Evolutionary conservation across 345 rosid genomes (phyloP).

Genomic region (Brassica nigra): DNA sequence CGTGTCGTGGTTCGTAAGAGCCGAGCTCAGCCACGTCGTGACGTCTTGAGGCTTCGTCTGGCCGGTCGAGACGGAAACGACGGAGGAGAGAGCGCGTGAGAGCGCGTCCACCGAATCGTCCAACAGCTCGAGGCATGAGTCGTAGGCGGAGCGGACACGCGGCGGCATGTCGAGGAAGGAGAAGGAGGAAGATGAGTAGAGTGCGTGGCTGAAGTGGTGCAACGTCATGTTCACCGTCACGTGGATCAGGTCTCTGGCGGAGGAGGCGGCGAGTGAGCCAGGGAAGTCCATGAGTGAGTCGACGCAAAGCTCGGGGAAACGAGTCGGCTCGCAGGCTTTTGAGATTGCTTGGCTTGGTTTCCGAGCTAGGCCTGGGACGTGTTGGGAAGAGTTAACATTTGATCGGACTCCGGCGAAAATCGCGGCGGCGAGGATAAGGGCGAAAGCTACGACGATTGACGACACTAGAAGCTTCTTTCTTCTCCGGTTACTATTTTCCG

Average conservation of each 20-base stretch:
- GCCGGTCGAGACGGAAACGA: slow-evolving; percentile 32
- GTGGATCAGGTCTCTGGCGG: slow-evolving; percentile 76
- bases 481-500: background rate
- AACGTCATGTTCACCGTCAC: slow-evolving; percentile 91
- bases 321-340: slow-evolving; percentile 61
- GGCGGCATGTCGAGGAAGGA: slow-evolving; percentile 61
- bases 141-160: slow-evolving; percentile 71
- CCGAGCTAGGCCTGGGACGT: slow-evolving; percentile 37
- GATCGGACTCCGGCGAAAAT: slow-evolving; percentile 53
- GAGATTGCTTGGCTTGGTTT: slow-evolving; percentile 83
- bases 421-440: slow-evolving; percentile 61
- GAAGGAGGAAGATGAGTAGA: slow-evolving; percentile 59
- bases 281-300: slow-evolving; percentile 71
- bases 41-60: slow-evolving; percentile 55
- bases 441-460: slow-evolving; percentile 40
- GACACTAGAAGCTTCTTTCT: slow-evolving; percentile 50
- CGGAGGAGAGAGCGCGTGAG: slow-evolving; percentile 60
- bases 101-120: slow-evolving; percentile 87
- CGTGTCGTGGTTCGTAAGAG: slow-evolving; percentile 93
- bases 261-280: slow-evolving; percentile 55
- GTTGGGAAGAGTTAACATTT: slow-evolving; percentile 16
- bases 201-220: slow-evolving; percentile 76
- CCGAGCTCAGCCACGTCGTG: slow-evolving; percentile 93
- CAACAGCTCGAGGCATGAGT: slow-evolving; percentile 83
- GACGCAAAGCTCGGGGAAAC: slow-evolving; percentile 65